Conservation (phyloP, 2,329 filamentous ascomycete genomes). For the Fusarium devonianum region DNA sequence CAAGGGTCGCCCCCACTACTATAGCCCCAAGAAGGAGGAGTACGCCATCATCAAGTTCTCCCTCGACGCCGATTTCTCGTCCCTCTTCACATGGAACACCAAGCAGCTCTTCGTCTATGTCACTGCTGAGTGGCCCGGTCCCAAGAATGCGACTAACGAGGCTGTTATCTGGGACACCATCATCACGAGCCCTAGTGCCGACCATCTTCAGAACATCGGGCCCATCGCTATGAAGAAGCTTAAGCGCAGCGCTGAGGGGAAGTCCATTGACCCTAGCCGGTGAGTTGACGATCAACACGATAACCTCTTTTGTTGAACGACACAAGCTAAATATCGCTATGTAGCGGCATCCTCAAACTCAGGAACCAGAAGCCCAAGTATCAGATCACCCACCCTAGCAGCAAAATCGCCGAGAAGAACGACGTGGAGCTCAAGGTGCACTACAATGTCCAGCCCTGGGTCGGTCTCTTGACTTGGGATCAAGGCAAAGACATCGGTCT, state of each 20-base stretch:
- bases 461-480: conserved; percentile 87
- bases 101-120: conserved; percentile 98
- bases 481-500: conserved; percentile 60
- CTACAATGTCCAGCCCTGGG: conserved; percentile 98
- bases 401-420: conserved; percentile 74
- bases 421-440: conserved; percentile 83
- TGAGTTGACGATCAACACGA: conserved; percentile 40
- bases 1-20: conserved; percentile 94
- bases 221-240: conserved; percentile 69
- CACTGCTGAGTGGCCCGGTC: conserved; percentile 73
- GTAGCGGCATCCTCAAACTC: conserved; percentile 75
- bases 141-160: conserved; percentile 62
- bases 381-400: conserved; percentile 89
- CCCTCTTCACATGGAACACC: conserved; percentile 99
- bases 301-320: background rate
- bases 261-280: conserved; percentile 66
- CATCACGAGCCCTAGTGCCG: conserved; percentile 76
- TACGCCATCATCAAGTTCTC: conserved; percentile 95
- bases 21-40: conserved; percentile 90
- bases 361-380: conserved; percentile 93
- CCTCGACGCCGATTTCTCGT: conserved; percentile 86
- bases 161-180: conserved; percentile 97
- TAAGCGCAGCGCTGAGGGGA: conserved; percentile 64
- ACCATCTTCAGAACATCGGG: conserved; percentile 67
- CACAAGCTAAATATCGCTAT: background rate